These are phyloP conservation scores for Colletotrichum somersetense DNA, from an alignment of 2,329 filamentous ascomycete species.

Conservation along the genomic window DNA sequence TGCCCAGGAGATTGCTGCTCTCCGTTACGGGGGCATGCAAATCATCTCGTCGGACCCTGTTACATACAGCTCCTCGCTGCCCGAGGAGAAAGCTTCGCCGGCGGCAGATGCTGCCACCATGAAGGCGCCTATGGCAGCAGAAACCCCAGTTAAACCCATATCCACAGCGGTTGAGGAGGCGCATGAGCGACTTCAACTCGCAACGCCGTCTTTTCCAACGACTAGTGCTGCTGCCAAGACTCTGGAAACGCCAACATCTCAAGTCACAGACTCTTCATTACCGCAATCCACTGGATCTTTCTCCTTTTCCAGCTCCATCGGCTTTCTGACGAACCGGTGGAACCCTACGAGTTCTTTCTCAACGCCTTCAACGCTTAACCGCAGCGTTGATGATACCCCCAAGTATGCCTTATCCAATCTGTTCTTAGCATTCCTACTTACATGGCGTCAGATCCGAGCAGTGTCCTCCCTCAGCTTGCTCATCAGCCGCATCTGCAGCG, in stretches of 20 bases:
- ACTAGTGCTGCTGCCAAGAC: background rate
- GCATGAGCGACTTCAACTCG: conserved; percentile 4
- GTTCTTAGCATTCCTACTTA: conserved; percentile 36
- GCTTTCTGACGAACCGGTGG: conserved; percentile 70
- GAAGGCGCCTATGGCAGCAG: background rate
- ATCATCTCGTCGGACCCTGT: conserved; percentile 62
- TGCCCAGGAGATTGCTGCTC: conserved; percentile 78
- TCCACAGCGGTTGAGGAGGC: background rate
- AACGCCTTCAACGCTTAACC: conserved; percentile 58
- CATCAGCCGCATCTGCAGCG: conserved; percentile 53
- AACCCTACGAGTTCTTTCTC: conserved; percentile 66
- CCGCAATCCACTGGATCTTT: conserved; percentile 48
- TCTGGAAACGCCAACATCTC: conserved; percentile 31
- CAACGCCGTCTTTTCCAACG: conserved; percentile 17
- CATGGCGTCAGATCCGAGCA: conserved; percentile 54
- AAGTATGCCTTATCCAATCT: conserved; percentile 53
- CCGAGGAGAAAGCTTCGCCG: conserved; percentile 30
- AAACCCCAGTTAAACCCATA: conserved; percentile 25
- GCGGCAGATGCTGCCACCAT: conserved; percentile 1
- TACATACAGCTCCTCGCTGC: conserved; percentile 47
- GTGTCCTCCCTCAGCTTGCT: conserved; percentile 58
- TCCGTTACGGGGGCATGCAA: conserved; percentile 68
- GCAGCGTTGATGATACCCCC: conserved; percentile 58
- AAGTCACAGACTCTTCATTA: conserved; percentile 24
- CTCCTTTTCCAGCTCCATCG: conserved; percentile 59